Percentiles rank a stretch among this genome's conserved stretches.
phyloP scores from a whole-genome alignment of 1,139 yeast genomes.

The Suhomyces ambrosiae region DNA sequence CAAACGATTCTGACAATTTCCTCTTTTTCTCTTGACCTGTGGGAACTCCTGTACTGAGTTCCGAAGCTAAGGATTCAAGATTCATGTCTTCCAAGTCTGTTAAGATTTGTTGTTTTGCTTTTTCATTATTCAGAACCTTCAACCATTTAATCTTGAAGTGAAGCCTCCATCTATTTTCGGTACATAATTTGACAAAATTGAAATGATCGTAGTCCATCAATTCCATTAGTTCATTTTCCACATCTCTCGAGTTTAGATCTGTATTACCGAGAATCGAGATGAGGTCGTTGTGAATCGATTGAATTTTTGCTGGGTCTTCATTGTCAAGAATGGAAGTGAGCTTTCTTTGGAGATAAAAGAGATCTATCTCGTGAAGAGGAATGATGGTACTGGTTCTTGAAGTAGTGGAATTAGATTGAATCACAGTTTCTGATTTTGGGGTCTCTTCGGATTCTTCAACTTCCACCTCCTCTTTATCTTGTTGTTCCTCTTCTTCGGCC shows the following conservation, averaged over 20 bases:
- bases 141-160: conserved; percentile 56
- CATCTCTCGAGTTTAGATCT: conserved; percentile 36
- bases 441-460: conserved; percentile 4
- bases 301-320: conserved; percentile 20
- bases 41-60: conserved; percentile 21
- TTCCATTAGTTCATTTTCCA: conserved; percentile 56
- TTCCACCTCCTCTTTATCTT: conserved; percentile 26
- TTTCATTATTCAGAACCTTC: conserved; percentile 34
- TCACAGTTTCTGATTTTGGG: conserved; percentile 4
- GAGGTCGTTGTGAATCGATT: conserved; percentile 20
- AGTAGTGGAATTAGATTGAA: background rate
- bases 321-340: conserved; percentile 17
- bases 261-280: conserved; percentile 20
- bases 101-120: conserved; percentile 30
- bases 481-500: conserved; percentile 27
- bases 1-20: conserved; percentile 14
- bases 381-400: conserved; percentile 5
- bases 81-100: conserved; percentile 26
- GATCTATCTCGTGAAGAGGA: conserved; percentile 27
- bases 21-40: conserved; percentile 18
- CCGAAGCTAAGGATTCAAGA: conserved; percentile 28
- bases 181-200: conserved; percentile 49
- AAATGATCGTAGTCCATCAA: conserved; percentile 54
- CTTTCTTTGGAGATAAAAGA: conserved; percentile 28
- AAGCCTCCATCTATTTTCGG: conserved; percentile 54